Base-by-base conservation (phyloP, 2,329 filamentous ascomycete genomes). In the Aspergillus sp. region DNA sequence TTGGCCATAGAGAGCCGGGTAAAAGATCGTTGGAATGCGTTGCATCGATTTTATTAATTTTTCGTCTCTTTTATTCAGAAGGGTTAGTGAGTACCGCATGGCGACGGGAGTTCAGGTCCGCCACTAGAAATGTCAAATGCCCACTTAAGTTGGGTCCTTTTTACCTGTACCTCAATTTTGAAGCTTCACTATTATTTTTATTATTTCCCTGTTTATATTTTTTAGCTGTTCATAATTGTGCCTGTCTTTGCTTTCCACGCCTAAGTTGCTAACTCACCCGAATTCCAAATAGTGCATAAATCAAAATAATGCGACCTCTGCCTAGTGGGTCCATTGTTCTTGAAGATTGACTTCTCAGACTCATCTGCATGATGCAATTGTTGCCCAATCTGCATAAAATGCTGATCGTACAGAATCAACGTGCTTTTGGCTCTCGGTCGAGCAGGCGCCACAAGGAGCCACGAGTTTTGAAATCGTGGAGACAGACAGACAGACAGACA, bases 321-420 rank as follows among this genome's bases (percentile, higher is more conserved):
- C 14, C 1, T n/a, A n/a, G 36, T 42, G 36, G 45, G 45, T 12
- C 45, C 45, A 47, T 47, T 47, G 18, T 57, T 52, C 42, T 49
- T 18, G 20, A 24, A 51, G 53, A 57, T 60, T 53, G 55, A 36
- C 50, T 39, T 49, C 54, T 51, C 54, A 46, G 51, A 60, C 54
- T 50, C 47, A 36, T 39, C 49, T 60, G 55, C 58, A 60, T 57
- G 51, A 57, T 60, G 51, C 32, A 49, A 54, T 62, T 62, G 60
- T 62, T 62, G 60, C 60, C 60, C 60, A 62, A 62, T 54, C 56
- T 52, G 56, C 49, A 55, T 49, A 49, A 32, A 55, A 47, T 54
- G 31, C 26, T 55, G 57, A 55, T 55, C 57, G 54, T 55, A 59
- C 54, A 59, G 49, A 52, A 55, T 59, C 49, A 55, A 24, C 45